phyloP scores from a whole-genome alignment of 169 alveolate species.

The Cystoisospora suis region DNA sequence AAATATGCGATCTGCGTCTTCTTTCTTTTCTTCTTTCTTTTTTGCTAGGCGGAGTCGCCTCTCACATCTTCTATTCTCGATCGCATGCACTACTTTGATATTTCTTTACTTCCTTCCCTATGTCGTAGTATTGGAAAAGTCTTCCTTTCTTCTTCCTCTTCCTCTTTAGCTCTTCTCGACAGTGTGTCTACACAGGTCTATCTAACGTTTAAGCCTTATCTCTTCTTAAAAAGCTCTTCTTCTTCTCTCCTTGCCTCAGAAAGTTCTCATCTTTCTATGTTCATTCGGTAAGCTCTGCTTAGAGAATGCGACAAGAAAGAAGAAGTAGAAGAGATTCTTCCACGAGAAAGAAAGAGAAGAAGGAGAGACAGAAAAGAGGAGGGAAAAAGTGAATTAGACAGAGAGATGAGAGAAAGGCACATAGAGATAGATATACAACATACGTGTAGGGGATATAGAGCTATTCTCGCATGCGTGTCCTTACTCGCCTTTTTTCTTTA shows the following conservation, averaged over 20 bases:
- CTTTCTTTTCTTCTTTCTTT: neutral
- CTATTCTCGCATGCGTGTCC: neutral
- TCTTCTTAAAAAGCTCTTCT: too few species aligned
- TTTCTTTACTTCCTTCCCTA: neutral
- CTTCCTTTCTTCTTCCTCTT: neutral
- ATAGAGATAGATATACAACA: too few species aligned
- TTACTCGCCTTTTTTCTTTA: neutral
- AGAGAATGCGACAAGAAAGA: neutral
- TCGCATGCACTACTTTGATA: neutral
- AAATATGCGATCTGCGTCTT: neutral
- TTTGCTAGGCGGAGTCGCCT: neutral
- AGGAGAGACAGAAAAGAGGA: neutral
- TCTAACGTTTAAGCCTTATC: too few species aligned
- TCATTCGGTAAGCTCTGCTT: neutral
- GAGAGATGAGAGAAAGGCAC: too few species aligned
- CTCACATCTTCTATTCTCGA: neutral
- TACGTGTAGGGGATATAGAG: neutral
- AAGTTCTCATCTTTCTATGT: neutral
- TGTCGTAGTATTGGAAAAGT: neutral
- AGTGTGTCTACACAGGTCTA: neutral
- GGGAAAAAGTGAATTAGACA: too few species aligned
- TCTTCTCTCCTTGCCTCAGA: too few species aligned
- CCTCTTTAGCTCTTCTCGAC: constrained; percentile 12
- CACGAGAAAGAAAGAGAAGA: neutral
- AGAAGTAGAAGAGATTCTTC: neutral